Evolutionary conservation across 768 basidiomycete species (phyloP).

Genomic region (Chiua virens): DNA sequence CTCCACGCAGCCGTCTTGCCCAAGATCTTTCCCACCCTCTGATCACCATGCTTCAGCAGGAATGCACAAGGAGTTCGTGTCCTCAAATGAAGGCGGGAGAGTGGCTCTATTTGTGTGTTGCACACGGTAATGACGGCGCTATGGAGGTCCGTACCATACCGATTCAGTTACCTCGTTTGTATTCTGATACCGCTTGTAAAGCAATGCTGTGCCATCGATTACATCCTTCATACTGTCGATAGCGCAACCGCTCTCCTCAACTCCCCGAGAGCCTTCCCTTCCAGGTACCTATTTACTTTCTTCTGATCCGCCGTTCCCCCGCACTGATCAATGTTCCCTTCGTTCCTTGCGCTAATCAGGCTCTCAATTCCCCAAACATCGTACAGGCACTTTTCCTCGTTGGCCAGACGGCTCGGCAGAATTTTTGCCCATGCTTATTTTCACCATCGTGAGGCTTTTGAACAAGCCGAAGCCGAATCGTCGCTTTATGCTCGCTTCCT

Average conservation of each 20-base stretch:
- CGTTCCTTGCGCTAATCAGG: constrained; percentile 37
- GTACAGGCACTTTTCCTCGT: constrained; percentile 83
- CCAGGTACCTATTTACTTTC: constrained; percentile 53
- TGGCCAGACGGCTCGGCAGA: constrained; percentile 87
- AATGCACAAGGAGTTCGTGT: constrained; percentile 84
- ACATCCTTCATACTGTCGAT: constrained; percentile 90
- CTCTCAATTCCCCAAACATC: constrained; percentile 81
- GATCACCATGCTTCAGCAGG: constrained; percentile 81
- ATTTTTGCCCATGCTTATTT: constrained; percentile 97
- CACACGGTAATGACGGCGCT: constrained; percentile 84
- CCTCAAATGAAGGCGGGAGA: constrained; percentile 99
- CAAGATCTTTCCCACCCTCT: constrained; percentile 86
- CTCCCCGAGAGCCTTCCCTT: constrained; percentile 89
- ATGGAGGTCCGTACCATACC: constrained; percentile 63
- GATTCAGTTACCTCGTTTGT: neutral
- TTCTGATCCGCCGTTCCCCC: constrained; percentile 22
- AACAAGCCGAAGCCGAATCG: constrained; percentile 88
- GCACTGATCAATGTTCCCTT: constrained; percentile 12
- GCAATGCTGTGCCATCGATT: constrained; percentile 98
- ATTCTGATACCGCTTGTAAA: constrained; percentile 31
- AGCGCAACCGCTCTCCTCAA: constrained; percentile 91
- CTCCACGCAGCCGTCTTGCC: constrained; percentile 65
- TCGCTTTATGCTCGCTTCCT: constrained; percentile 90
- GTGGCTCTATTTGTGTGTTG: constrained; percentile 96
- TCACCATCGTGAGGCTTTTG: constrained; percentile 89